Evolutionary conservation across 1,284 basidiomycete species (phyloP), one percentile per base, ranked within the genome.

Genomic region (Heterobasidion annosum): DNA sequence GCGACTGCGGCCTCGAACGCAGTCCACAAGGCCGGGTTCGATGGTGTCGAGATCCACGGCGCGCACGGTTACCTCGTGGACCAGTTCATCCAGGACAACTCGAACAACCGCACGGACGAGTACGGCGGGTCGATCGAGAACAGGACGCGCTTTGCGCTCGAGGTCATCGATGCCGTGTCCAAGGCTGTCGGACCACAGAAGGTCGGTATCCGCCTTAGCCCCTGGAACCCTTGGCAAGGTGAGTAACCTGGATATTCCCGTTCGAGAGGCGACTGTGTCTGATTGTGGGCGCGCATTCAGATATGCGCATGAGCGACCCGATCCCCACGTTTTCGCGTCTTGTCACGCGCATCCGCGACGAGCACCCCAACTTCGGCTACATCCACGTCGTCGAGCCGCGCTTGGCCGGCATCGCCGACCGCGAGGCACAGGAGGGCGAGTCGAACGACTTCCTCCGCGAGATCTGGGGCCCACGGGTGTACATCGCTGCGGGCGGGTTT

Each of bases 71-170:
- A 72, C 59, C 62, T 76, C 3, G 49, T 72, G 45, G 70, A 71
- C 61, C 68, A 73, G 59, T 76, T 75, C 64, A 44, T 73, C 46
- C 68, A 72, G 35, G 63, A 67, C 50, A 60, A 62, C 1, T 61
- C 70, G 48, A 84, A 84, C 69, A 69, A 73, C 37, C 75, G 82
- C 34, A 78, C 75, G 12, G 83, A 86, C 65, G 67, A 73, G 50
- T 87, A 82, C 62, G 82, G 82, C 6, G 82, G 81, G 2, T 71
- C 71, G 1, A 56, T 80, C 25, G 77, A 81, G 65, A 82, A 82
- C 61, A 70, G 82, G 15, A 61, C 68, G 2, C 67, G 76, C 9
- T 83, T 85, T 55, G 61, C 70, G 1, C 65, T 81, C 57, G 71
- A 73, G 62, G 71, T 77, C n/a, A 63, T 75, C 19, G 69, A 73